Evolutionary conservation across 345 rosid species (phyloP), one percentile per base, ranked within the genome.

Genomic region (Psidium guajava): DNA sequence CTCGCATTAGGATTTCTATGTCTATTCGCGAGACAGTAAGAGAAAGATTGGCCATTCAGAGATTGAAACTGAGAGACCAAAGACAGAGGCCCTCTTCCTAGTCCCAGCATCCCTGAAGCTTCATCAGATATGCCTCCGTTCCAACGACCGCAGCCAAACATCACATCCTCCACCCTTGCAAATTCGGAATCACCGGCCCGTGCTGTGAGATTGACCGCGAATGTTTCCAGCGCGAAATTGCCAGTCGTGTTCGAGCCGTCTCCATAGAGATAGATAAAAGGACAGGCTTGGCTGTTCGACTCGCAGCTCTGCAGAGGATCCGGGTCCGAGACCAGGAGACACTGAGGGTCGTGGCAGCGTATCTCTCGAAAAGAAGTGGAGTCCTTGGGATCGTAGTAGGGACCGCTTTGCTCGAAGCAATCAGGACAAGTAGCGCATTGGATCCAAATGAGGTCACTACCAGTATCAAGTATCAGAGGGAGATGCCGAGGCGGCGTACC

Each of bases 131-230:
- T 87, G 49, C 98, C 99, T 87, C 98, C 83, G 87, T 97, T 97
- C 98, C 97, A 94, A 87, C 93, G 95, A n/a, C 99, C 98, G 80
- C 98, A 95, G 21, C 99, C 99, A 54, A 97, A 95, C 95, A 94
- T 92, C 83, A 95, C 87, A 50, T 95, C 91, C 89, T 94, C 95
- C 4, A 93, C 92, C n/a, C 57, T 86, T 51, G 83, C 92, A 12
- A 91, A 86, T 73, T 91, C 92, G 0, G 99, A 88, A 22, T 88
- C 90, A 44, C 93, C 85, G 2, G 83, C 64, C 1, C 27, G 8
- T 11, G 93, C 86, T 0, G 96, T 94, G 69, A 93, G 94, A 58
- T 97, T 97, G 11, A 95, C 95, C 0, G 96, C 92, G 82, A 97
- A 97, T 6, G 95, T 95, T 90, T 97, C 99, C 0, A 88, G 82